phyloP scores from a whole-genome alignment of 148 eudicot species.

The Silene uniflora region DNA sequence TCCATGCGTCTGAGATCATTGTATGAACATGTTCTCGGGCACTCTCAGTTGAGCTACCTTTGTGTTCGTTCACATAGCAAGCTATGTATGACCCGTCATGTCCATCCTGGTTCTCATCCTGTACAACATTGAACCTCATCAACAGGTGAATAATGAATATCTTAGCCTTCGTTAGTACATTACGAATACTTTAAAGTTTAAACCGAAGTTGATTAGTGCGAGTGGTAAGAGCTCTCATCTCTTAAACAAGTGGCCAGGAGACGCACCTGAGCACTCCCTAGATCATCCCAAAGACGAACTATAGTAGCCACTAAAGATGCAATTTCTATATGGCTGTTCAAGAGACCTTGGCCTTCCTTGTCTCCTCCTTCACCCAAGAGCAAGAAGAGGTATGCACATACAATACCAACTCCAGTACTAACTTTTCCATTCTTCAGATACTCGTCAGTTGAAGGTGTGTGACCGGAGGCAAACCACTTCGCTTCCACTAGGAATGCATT shows the following conservation, averaged over 20 bases:
- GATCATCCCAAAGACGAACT: slow-evolving; percentile 67
- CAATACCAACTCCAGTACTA: slow-evolving; percentile 48
- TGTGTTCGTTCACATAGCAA: too few relatives aligned
- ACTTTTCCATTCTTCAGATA: slow-evolving; percentile 45
- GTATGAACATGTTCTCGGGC: slow-evolving; percentile 23
- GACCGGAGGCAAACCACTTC: slow-evolving; percentile 51
- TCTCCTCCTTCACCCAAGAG: too few relatives aligned
- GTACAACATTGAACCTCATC: slow-evolving; percentile 4
- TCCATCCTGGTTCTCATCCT: too few relatives aligned
- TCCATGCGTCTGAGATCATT: too few relatives aligned
- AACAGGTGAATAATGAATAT: neutral
- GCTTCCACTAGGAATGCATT: slow-evolving; percentile 63
- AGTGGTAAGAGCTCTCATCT: too few relatives aligned
- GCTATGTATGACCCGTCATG: too few relatives aligned
- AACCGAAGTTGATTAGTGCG: too few relatives aligned
- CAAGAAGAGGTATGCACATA: slow-evolving; percentile 36
- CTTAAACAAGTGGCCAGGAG: too few relatives aligned
- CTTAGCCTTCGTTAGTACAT: neutral
- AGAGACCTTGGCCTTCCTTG: too few relatives aligned
- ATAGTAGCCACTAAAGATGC: slow-evolving; percentile 44
- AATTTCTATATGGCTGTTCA: too few relatives aligned
- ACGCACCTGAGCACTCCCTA: slow-evolving; percentile 54
- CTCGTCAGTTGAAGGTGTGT: too few relatives aligned
- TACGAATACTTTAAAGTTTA: too few relatives aligned
- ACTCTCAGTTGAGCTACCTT: slow-evolving; percentile 13